Evolutionary conservation across 495 filamentous ascomycete genomes (phyloP).

Genomic region (Aspergillus cristatus): DNA sequence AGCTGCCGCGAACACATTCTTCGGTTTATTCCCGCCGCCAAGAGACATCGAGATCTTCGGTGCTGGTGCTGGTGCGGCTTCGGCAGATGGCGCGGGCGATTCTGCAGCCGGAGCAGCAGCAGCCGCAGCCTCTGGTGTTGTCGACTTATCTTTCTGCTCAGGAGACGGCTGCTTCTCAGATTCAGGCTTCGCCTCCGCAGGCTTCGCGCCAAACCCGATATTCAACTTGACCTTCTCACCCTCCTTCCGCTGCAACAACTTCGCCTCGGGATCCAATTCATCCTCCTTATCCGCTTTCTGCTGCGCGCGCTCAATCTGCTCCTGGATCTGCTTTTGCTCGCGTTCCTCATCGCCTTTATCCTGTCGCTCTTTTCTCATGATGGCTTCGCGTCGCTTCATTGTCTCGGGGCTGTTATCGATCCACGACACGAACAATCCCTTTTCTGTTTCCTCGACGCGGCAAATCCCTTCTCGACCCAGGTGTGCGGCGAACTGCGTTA

Average conservation of each 20-base stretch:
- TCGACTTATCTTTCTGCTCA: slow-evolving; percentile 9
- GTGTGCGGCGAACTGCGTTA: slow-evolving; percentile 83
- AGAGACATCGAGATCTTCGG: slow-evolving; percentile 52
- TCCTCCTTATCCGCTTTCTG: slow-evolving; percentile 35
- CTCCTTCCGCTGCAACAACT: slow-evolving; percentile 55
- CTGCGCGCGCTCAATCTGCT: slow-evolving; percentile 71
- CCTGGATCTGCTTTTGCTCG: slow-evolving; percentile 67
- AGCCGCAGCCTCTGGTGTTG: slow-evolving; percentile 11
- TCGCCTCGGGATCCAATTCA: slow-evolving; percentile 29
- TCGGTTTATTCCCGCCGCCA: slow-evolving; percentile 47
- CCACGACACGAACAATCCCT: slow-evolving; percentile 77
- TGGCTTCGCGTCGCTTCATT: slow-evolving; percentile 65
- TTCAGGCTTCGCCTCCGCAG: slow-evolving; percentile 20
- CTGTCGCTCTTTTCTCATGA: slow-evolving; percentile 71
- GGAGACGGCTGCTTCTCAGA: slow-evolving; percentile 12
- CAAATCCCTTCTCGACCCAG: slow-evolving; percentile 78
- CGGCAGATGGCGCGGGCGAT: slow-evolving; percentile 12
- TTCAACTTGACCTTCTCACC: slow-evolving; percentile 78
- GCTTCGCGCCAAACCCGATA: slow-evolving; percentile 46
- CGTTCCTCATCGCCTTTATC: slow-evolving; percentile 86
- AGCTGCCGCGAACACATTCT: slow-evolving; percentile 72
- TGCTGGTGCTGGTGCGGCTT: slow-evolving; percentile 17
- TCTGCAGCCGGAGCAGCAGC: slow-evolving; percentile 15
- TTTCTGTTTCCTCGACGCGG: slow-evolving; percentile 80
- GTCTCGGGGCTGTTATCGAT: slow-evolving; percentile 85